Conservation (phyloP, 495 filamentous ascomycete genomes). For the Sordaria brevicollis region DNA sequence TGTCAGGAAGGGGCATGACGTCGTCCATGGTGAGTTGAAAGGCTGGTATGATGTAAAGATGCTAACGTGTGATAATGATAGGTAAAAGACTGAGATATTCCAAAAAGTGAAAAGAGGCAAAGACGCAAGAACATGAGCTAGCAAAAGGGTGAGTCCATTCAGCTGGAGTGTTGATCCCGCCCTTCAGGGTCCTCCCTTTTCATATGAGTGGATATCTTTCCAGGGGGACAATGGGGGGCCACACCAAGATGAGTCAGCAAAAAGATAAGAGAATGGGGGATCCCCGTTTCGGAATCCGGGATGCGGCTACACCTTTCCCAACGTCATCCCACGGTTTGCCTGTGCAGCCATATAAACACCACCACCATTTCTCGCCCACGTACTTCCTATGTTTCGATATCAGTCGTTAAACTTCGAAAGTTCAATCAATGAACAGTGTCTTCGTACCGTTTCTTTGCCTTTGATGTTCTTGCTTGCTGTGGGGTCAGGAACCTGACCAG, state of each 20-base stretch:
- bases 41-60: background rate
- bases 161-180: background rate
- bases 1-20: slow-evolving; percentile 11
- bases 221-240: background rate
- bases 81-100: background rate
- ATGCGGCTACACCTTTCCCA: background rate
- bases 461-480: background rate
- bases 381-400: background rate
- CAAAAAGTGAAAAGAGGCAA: background rate
- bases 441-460: background rate
- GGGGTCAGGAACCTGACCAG: background rate
- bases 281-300: background rate
- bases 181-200: background rate
- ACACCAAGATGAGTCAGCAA: background rate
- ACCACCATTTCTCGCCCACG: background rate
- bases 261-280: background rate
- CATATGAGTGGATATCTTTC: background rate
- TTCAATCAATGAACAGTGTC: background rate
- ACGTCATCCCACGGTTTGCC: background rate
- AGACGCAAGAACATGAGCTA: background rate
- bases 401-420: background rate
- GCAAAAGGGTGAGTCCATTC: background rate
- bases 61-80: background rate
- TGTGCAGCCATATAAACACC: background rate
- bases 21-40: slow-evolving; percentile 9